Evolutionary conservation across 768 basidiomycete genomes (phyloP).

Genomic region (Leccinum olivaceopallidum): DNA sequence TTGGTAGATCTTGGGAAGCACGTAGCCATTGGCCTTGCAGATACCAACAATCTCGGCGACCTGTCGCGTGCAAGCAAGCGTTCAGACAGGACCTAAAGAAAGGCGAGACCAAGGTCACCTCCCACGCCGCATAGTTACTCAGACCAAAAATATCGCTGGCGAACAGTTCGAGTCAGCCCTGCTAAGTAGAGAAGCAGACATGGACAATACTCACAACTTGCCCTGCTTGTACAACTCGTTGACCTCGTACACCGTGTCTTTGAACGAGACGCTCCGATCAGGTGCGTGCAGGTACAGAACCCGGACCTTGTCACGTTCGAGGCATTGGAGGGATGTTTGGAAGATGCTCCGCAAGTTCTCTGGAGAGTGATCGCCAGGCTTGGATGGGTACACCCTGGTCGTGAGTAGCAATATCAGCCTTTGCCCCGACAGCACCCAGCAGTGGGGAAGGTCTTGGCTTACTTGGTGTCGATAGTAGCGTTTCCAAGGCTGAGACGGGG

Average conservation of each 20-base stretch:
- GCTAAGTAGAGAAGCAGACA: neutral
- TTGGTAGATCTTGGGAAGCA: constrained; percentile 57
- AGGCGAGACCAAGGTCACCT: constrained; percentile 28
- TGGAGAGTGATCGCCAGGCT: constrained; percentile 44
- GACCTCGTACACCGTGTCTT: constrained; percentile 53
- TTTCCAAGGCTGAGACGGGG: constrained; percentile 41
- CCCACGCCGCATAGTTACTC: constrained; percentile 61
- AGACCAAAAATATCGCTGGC: constrained; percentile 58
- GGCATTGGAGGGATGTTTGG: constrained; percentile 42
- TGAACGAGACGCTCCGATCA: constrained; percentile 56
- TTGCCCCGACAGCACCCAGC: neutral
- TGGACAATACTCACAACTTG: constrained; percentile 42
- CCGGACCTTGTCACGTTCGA: constrained; percentile 47
- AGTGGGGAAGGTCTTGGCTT: neutral
- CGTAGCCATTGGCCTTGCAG: constrained; percentile 53
- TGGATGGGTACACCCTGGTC: constrained; percentile 40
- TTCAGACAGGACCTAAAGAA: neutral
- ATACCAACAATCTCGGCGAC: constrained; percentile 62
- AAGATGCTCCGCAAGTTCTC: constrained; percentile 45
- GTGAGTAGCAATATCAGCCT: constrained; percentile 4
- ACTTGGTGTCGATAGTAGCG: constrained; percentile 53
- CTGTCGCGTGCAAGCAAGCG: constrained; percentile 20
- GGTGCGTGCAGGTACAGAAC: constrained; percentile 63
- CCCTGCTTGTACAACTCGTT: constrained; percentile 59
- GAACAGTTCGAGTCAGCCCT: neutral